Percentiles rank a stretch among this genome's conserved stretches.
phyloP scores from a whole-genome alignment of 306 rosid genomes.

The Fagus sylvatica region DNA sequence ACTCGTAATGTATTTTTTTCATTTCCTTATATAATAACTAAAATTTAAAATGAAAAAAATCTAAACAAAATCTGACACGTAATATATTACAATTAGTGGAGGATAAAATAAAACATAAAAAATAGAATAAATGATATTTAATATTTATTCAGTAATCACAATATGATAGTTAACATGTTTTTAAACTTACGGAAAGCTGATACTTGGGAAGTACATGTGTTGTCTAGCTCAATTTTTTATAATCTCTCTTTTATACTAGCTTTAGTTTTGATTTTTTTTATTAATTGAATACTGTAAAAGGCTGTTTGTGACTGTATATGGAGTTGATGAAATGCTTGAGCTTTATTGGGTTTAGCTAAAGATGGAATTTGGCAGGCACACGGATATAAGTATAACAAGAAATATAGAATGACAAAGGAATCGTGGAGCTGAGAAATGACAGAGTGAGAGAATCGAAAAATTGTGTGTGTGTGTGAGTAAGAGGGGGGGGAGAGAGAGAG shows the following conservation, averaged over 20 bases:
- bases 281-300: constrained; percentile 56
- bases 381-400: constrained; percentile 25
- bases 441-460: constrained; percentile 34
- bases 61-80: no score
- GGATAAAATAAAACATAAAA: no score
- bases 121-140: no score
- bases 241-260: not conserved
- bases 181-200: no score
- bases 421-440: constrained; percentile 32
- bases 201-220: constrained; percentile 1
- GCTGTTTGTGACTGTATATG: constrained; percentile 82
- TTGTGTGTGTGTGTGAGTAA: not conserved
- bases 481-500: constrained; percentile 2
- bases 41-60: no score
- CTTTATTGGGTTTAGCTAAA: constrained; percentile 90
- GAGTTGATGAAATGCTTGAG: constrained; percentile 48
- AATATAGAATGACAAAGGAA: constrained; percentile 43
- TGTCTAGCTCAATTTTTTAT: constrained; percentile 8
- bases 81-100: no score
- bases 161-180: no score
- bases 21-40: no score
- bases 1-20: no score
- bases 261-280: constrained; percentile 1
- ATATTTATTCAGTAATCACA: no score
- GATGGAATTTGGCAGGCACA: constrained; percentile 61